These are phyloP conservation scores for Backusella morwellensis DNA, from an alignment of 192 early-diverging fungal species.

Conservation along the genomic window DNA sequence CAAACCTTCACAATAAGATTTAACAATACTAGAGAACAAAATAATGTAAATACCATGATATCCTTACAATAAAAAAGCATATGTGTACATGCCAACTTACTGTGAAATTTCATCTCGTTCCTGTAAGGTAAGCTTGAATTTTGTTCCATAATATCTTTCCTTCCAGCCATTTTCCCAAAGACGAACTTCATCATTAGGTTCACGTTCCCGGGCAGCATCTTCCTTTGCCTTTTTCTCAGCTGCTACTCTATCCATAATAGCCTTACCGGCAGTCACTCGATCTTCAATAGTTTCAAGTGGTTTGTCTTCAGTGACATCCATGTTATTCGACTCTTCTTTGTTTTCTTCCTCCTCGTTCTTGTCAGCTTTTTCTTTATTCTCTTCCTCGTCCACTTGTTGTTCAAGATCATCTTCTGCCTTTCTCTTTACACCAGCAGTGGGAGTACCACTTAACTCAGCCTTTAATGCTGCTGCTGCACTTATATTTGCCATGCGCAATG, in stretches of 20 bases:
- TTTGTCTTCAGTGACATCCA: conserved; percentile 40
- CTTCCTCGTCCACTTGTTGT: conserved; percentile 25
- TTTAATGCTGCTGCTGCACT: conserved; percentile 67
- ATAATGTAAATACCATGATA: background rate
- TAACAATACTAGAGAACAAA: conserved; percentile 45
- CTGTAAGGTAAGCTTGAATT: conserved; percentile 62
- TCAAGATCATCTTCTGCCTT: conserved; percentile 48
- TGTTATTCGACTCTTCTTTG: background rate
- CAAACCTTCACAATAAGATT: conserved; percentile 89
- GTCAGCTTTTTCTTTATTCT: conserved; percentile 13
- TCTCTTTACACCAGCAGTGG: conserved; percentile 40
- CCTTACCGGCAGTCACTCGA: conserved; percentile 33
- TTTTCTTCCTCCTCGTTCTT: conserved; percentile 9
- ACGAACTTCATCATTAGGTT: conserved; percentile 52
- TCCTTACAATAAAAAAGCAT: background rate
- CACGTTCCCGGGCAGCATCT: conserved; percentile 57
- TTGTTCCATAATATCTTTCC: conserved; percentile 66
- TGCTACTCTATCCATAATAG: conserved; percentile 36
- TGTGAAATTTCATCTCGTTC: conserved; percentile 53
- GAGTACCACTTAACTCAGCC: conserved; percentile 46
- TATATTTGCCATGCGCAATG: conserved; percentile 45
- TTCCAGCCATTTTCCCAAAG: conserved; percentile 81
- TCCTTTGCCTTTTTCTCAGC: conserved; percentile 59
- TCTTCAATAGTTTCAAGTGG: conserved; percentile 37
- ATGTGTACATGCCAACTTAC: conserved; percentile 32